Evolutionary conservation across 345 rosid genomes (phyloP).

Genomic region (Aethionema arabicum): DNA sequence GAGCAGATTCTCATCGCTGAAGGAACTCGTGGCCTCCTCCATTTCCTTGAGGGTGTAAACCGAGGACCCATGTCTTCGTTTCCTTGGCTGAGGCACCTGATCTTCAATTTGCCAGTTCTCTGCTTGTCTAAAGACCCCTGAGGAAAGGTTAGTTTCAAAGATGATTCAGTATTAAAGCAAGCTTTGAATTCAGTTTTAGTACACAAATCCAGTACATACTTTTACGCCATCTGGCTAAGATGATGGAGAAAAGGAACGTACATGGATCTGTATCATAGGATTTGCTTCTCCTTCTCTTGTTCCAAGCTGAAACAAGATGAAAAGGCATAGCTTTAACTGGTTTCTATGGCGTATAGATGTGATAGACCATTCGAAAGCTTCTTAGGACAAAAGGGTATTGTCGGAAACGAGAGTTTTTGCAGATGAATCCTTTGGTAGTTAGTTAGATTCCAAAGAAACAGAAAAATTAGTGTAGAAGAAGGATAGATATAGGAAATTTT

Average conservation of each 20-base stretch:
- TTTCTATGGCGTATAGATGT: constrained; percentile 11
- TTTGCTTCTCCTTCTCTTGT: constrained; percentile 89
- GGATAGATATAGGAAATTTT: constrained; percentile 31
- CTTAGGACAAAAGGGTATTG: background rate
- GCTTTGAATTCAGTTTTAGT: background rate
- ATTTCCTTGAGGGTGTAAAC: constrained; percentile 90
- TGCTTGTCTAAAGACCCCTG: constrained; percentile 78
- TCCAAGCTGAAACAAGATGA: constrained; percentile 87
- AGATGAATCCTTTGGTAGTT: constrained; percentile 11
- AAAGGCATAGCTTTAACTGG: constrained; percentile 58
- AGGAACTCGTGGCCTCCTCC: constrained; percentile 79
- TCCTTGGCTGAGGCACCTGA: constrained; percentile 45
- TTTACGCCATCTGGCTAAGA: constrained; percentile 41
- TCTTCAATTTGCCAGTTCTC: constrained; percentile 74
- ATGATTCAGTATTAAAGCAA: constrained; percentile 29
- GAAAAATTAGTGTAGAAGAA: constrained; percentile 24
- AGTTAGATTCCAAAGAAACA: constrained; percentile 33
- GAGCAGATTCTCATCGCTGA: constrained; percentile 65
- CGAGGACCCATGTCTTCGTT: constrained; percentile 56
- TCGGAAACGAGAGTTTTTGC: background rate
- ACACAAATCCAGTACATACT: constrained; percentile 14
- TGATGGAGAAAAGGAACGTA: constrained; percentile 49
- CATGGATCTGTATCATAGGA: constrained; percentile 86
- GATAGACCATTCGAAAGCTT: constrained; percentile 15
- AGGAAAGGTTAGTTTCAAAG: constrained; percentile 31